These are phyloP conservation scores for Ilyonectria destructans DNA, from an alignment of 2,329 filamentous ascomycete genomes.

Conservation along the genomic window DNA sequence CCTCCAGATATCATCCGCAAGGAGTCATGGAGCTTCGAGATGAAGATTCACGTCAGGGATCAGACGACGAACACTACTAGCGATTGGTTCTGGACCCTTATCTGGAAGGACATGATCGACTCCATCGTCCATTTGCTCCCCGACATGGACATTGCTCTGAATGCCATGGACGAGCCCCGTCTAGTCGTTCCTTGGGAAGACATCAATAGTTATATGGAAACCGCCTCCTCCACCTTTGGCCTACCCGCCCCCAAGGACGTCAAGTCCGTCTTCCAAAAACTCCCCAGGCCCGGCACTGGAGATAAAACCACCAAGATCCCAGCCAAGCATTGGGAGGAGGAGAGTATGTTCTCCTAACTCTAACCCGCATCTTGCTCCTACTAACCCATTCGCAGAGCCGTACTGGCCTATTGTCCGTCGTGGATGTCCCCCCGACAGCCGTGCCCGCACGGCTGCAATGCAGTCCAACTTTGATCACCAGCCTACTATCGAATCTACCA, in stretches of 20 bases:
- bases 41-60: slow-evolving; percentile 73
- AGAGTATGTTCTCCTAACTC: slow-evolving; percentile 56
- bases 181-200: slow-evolving; percentile 77
- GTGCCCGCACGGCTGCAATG: slow-evolving; percentile 66
- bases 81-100: slow-evolving; percentile 73
- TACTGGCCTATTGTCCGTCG: slow-evolving; percentile 73
- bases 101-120: slow-evolving; percentile 70
- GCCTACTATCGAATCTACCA: slow-evolving; percentile 63
- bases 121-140: slow-evolving; percentile 71
- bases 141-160: slow-evolving; percentile 79
- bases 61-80: slow-evolving; percentile 66
- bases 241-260: slow-evolving; percentile 63
- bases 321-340: slow-evolving; percentile 66
- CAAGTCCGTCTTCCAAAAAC: slow-evolving; percentile 60
- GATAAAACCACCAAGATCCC: slow-evolving; percentile 55
- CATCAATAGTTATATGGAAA: slow-evolving; percentile 68
- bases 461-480: slow-evolving; percentile 62
- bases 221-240: slow-evolving; percentile 65
- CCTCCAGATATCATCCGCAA: slow-evolving; percentile 65
- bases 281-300: slow-evolving; percentile 58
- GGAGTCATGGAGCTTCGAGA: slow-evolving; percentile 70
- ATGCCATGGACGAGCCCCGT: slow-evolving; percentile 78
- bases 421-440: slow-evolving; percentile 76
- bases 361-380: background rate
- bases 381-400: slow-evolving; percentile 56